Evolutionary conservation across 495 filamentous ascomycete genomes (phyloP), one percentile per base, ranked within the genome.

Genomic region (Jackrogersella multiformis): DNA sequence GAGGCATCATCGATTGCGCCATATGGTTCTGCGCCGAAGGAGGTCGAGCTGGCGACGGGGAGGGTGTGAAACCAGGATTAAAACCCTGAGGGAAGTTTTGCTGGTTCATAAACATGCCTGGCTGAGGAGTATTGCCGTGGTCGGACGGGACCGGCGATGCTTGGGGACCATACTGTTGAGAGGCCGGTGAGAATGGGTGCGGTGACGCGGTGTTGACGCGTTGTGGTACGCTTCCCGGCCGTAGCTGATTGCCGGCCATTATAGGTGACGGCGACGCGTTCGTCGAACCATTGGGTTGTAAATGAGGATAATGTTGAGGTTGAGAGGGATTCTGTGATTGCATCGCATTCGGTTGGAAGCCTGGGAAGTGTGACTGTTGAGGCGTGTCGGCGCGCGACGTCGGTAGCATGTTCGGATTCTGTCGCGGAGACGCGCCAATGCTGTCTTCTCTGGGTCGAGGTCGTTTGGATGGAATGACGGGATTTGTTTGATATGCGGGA

Each of bases 361-460:
- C 78, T 44, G 64, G 85, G 82, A 81, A 88, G 83, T 51, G 83
- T 77, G 68, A 86, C 68, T 96, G 90, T 69, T 92, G 90, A 28
- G 94, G 94, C 26, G 94, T 98, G 69, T 97, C 94, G 67, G 94
- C 94, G 76, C 94, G 92, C 77, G 94, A 97, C 32, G 86, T 87
- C 28, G 90, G 87, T 23, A 93, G 76, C 74, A 88, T 89, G 20
- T 88, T 89, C 13, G 91, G 88, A 36, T 88, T 86, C 76, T 87
- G 91, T 72, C 89, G 85, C 56, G 94, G 93, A 28, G 94, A 97
- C 79, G 90, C 88, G 56, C 85, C 86, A 66, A 95, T 85, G 61
- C 87, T 91, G 78, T 97, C 93, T 78, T 96, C 92, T 68, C 86
- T 80, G 24, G 92, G 91, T 58, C 93, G 86, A 34, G 91, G 86